These are phyloP conservation scores for Penicillium concentricum DNA, from an alignment of 2,329 filamentous ascomycete genomes.

Conservation along the genomic window DNA sequence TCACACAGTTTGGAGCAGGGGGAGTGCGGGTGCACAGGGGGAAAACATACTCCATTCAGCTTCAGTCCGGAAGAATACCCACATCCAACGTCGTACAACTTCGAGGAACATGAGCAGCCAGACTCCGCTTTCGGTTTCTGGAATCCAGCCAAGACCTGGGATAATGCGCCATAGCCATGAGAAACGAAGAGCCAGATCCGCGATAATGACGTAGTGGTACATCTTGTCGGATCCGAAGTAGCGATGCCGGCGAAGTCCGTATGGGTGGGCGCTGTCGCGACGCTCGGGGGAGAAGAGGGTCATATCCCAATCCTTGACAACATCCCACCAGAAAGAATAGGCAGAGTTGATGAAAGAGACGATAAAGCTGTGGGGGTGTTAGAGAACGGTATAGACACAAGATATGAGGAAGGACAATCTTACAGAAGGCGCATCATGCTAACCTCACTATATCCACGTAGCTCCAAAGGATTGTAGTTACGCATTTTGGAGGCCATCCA, in stretches of 20 bases:
- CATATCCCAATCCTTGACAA: slow-evolving; percentile 94
- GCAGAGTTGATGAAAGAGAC: slow-evolving; percentile 79
- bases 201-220: slow-evolving; percentile 77
- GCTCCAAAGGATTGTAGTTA: slow-evolving; percentile 53
- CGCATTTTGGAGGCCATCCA: slow-evolving; percentile 74
- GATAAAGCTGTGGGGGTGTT: slow-evolving; percentile 57
- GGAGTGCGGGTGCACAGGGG: not conserved
- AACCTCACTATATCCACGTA: slow-evolving; percentile 54
- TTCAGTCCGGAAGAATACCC: slow-evolving; percentile 95
- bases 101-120: slow-evolving; percentile 86
- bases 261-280: slow-evolving; percentile 65
- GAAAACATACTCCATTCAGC: slow-evolving; percentile 74
- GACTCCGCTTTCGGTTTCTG: slow-evolving; percentile 83
- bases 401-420: slow-evolving; percentile 11
- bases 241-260: slow-evolving; percentile 72
- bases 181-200: slow-evolving; percentile 80
- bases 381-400: not conserved
- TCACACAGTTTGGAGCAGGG: not conserved
- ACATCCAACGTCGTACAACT: slow-evolving; percentile 86
- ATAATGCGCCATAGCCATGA: slow-evolving; percentile 90
- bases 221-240: slow-evolving; percentile 69
- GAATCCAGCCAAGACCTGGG: slow-evolving; percentile 76
- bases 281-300: slow-evolving; percentile 69
- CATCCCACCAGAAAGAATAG: slow-evolving; percentile 99
- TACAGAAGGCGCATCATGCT: slow-evolving; percentile 57